Evolutionary conservation across 805 yeast species (phyloP).

Genomic region (Candida yuanshanica): DNA sequence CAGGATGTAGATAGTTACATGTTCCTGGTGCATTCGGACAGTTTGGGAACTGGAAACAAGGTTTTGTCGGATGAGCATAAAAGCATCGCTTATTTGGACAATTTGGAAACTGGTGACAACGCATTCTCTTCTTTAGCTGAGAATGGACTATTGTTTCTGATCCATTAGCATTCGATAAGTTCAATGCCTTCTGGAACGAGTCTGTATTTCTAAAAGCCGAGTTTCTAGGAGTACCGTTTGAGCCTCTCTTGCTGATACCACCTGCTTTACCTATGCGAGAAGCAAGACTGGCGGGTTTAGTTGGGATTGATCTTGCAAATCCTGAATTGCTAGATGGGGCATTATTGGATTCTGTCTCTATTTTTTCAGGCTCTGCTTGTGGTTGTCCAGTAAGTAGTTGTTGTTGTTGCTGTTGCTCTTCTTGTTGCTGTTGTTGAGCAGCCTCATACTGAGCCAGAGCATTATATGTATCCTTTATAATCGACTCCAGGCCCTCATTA

Average conservation of each 20-base stretch:
- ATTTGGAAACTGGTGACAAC: constrained; percentile 69
- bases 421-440: constrained; percentile 5
- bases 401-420: constrained; percentile 3
- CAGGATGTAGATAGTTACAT: constrained; percentile 78
- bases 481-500: constrained; percentile 49
- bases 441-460: constrained; percentile 34
- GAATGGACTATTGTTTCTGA: constrained; percentile 22
- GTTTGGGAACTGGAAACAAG: constrained; percentile 68
- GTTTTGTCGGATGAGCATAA: constrained; percentile 74
- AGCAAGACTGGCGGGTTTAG: constrained; percentile 6
- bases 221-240: constrained; percentile 6
- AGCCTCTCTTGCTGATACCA: constrained; percentile 6
- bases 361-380: neutral
- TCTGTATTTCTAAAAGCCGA: constrained; percentile 25
- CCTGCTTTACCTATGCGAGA: constrained; percentile 4
- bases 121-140: constrained; percentile 48
- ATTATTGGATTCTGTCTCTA: constrained; percentile 2
- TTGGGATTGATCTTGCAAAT: constrained; percentile 6
- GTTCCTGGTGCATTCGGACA: constrained; percentile 80
- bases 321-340: neutral
- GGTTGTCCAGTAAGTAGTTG: neutral
- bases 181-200: constrained; percentile 34
- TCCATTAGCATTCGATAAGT: constrained; percentile 28
- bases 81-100: constrained; percentile 63
- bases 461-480: constrained; percentile 50